phyloP scores from a whole-genome alignment of 805 yeast genomes.

The Candida nanaspora region DNA sequence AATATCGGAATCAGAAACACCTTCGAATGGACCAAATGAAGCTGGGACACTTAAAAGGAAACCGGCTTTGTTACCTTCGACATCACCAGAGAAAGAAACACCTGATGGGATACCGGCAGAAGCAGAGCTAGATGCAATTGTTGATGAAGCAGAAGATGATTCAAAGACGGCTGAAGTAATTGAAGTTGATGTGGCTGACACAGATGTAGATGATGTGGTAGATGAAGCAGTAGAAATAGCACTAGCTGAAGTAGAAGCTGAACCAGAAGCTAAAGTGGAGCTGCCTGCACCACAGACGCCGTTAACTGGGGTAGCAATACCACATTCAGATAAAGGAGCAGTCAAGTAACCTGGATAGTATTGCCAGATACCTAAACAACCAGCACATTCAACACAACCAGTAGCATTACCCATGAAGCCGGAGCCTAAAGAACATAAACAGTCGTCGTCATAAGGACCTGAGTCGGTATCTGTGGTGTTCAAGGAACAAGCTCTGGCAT shows the following conservation, averaged over 20 bases:
- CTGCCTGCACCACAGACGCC: neutral
- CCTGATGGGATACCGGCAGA: neutral
- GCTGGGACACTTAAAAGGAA: neutral
- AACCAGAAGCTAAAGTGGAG: neutral
- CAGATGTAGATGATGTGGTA: neutral
- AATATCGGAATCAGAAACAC: neutral
- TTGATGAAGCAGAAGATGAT: neutral
- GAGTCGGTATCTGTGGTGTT: conserved; percentile 8
- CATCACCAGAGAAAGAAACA: neutral
- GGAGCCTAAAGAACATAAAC: conserved; percentile 25
- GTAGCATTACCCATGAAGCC: conserved; percentile 20
- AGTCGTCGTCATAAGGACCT: conserved; percentile 24
- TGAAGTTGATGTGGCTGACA: neutral
- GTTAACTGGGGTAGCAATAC: conserved; percentile 1
- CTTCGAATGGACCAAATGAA: neutral
- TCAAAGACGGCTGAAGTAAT: neutral
- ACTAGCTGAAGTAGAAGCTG: neutral
- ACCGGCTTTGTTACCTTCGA: neutral
- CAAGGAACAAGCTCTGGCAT: conserved; percentile 20
- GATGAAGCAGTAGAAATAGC: neutral
- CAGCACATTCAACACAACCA: conserved; percentile 25
- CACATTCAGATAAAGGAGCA: conserved; percentile 5
- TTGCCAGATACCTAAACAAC: conserved; percentile 4
- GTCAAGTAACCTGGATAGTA: conserved; percentile 3
- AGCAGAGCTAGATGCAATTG: neutral